Conservation (phyloP, 495 filamentous ascomycete genomes). For the Parmelia sp. region DNA sequence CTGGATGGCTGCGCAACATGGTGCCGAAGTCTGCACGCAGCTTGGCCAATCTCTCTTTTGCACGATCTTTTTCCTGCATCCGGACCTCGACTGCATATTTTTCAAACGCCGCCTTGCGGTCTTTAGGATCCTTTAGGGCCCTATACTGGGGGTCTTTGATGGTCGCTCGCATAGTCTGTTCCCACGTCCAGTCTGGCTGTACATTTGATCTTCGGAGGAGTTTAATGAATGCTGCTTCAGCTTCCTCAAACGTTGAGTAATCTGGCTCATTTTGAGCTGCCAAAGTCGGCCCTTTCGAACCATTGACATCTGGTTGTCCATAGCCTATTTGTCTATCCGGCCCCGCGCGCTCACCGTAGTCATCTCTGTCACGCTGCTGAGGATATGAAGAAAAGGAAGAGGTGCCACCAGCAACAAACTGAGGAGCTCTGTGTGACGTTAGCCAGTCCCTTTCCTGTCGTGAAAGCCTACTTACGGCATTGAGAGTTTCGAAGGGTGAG, state of each 20-base stretch:
- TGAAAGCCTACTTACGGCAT: conserved; percentile 52
- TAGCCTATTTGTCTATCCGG: conserved; percentile 64
- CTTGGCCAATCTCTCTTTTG: conserved; percentile 90
- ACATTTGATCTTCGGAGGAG: conserved; percentile 79
- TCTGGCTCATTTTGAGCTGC: conserved; percentile 68
- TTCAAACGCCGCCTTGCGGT: conserved; percentile 87
- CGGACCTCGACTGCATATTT: conserved; percentile 90
- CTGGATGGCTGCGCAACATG: conserved; percentile 94
- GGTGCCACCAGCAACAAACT: conserved; percentile 61
- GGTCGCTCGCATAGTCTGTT: conserved; percentile 78
- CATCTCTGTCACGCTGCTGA: conserved; percentile 45
- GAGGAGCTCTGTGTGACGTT: conserved; percentile 47
- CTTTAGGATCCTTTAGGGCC: conserved; percentile 86
- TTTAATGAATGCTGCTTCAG: conserved; percentile 89
- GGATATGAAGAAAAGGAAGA: conserved; percentile 47
- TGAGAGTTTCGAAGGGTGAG: conserved; percentile 39
- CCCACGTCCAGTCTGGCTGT: conserved; percentile 87
- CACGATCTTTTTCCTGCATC: conserved; percentile 87
- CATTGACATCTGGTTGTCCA: conserved; percentile 46
- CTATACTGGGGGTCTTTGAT: conserved; percentile 93
- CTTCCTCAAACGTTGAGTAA: conserved; percentile 81
- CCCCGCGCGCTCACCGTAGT: conserved; percentile 52
- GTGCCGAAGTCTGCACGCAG: conserved; percentile 88
- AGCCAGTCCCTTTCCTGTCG: conserved; percentile 21
- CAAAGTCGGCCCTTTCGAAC: conserved; percentile 55